Evolutionary conservation across 83 land plant species (phyloP).

Genomic region (Picea mariana): DNA sequence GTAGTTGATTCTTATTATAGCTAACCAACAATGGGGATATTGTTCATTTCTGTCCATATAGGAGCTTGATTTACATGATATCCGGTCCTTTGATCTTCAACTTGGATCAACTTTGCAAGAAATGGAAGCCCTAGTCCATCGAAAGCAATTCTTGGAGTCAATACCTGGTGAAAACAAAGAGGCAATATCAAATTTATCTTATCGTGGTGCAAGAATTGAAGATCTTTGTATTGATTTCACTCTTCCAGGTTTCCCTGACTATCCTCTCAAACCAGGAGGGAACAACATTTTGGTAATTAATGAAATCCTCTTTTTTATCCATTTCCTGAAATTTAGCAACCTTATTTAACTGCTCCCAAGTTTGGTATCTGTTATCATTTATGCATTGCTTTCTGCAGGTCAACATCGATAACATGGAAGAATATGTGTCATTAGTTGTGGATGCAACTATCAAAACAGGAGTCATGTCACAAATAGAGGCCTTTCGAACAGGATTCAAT

Average conservation of each 20-base stretch:
- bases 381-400: constrained; percentile 47
- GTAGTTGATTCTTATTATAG: neutral
- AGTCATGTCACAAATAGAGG: constrained; percentile 83
- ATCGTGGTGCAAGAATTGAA: constrained; percentile 46
- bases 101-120: constrained; percentile 44
- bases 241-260: constrained; percentile 56
- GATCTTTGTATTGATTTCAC: constrained; percentile 62
- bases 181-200: constrained; percentile 19
- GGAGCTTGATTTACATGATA: constrained; percentile 53
- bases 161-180: constrained; percentile 12
- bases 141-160: constrained; percentile 39
- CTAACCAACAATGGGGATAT: neutral
- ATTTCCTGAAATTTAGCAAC: neutral
- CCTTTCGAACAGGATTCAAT: constrained; percentile 87
- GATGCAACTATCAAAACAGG: constrained; percentile 90
- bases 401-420: constrained; percentile 67
- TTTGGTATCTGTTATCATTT: neutral
- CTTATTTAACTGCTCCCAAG: neutral
- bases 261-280: constrained; percentile 39
- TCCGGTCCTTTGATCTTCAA: constrained; percentile 43
- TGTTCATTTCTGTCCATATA: constrained; percentile 19
- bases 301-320: neutral
- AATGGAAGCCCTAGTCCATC: constrained; percentile 46
- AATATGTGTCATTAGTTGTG: constrained; percentile 77
- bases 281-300: constrained; percentile 34